Evolutionary conservation across 441 rosid species (phyloP), one percentile per base, ranked within the genome.

Genomic region (Eruca vesicaria): DNA sequence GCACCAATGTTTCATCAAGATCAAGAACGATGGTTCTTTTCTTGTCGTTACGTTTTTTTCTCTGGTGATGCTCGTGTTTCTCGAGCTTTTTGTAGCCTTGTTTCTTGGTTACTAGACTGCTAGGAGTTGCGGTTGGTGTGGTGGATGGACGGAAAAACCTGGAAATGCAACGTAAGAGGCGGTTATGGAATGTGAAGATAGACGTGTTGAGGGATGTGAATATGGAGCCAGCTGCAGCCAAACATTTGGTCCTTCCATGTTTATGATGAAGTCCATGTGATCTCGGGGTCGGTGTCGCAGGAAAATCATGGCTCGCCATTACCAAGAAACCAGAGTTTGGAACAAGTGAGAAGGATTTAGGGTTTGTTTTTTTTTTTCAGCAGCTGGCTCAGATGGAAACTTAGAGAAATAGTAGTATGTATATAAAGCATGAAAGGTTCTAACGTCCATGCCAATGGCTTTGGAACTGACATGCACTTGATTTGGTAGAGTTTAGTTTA

Each of bases 1-100:
- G 99, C 56, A 93, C 82, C 58, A 91, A 76, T 2, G 97, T 95
- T 77, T 95, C 97, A 36, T 95, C 99, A 1, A 95, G 96, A 80
- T 95, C 99, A 29, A 95, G 92, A 84, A 90, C 77, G 5, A 90
- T 84, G 0, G 94, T 95, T 36, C 72, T 87, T 68, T 81, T 90
- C 16, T 57, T 48, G 0, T 81, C 76, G 10, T 64, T 74, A 61
- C 10, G 31, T 61, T 45, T 72, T 38, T 41, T 64, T 38, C 52
- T 64, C 72, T 26, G 62, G 26, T 41, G 59, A 1, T 69, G 15
- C 57, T 59, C 67, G 18, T 60, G 75, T 36, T 79, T 74, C 20
- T 68, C 18, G 16, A 74, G 82, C 71, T 60, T 75, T 52, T 71
- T 75, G 76, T 74, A 79, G 55, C 79, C 79, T 69, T 70, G 58